phyloP scores from a whole-genome alignment of 2,329 filamentous ascomycete species.

The Ophiostoma sp. region DNA sequence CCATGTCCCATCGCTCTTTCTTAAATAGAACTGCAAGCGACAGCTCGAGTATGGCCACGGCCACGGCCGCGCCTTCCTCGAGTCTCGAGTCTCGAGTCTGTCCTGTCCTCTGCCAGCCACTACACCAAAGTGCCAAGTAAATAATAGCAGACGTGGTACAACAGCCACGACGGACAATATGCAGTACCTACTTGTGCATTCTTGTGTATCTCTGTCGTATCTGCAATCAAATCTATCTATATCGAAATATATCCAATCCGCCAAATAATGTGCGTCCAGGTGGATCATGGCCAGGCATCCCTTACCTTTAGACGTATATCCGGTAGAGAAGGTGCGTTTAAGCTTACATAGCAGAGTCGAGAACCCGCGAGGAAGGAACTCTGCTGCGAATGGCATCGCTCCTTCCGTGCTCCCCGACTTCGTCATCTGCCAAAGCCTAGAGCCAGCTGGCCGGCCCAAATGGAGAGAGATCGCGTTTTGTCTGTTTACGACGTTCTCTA shows the following conservation, averaged over 20 bases:
- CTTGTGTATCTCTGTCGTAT: background rate
- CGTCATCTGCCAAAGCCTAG: background rate
- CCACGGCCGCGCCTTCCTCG: conserved; percentile 15
- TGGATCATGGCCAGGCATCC: background rate
- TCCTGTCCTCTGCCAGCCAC: background rate
- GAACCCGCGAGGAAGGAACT: background rate
- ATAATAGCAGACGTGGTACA: background rate
- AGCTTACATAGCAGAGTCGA: background rate
- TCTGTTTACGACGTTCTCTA: conserved; percentile 12
- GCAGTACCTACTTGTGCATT: background rate
- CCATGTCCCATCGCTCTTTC: conserved; percentile 1
- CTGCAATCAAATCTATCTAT: background rate
- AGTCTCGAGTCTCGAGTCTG: background rate
- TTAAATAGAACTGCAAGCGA: no score
- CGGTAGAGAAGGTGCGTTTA: background rate
- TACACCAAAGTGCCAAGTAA: background rate
- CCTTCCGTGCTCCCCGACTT: background rate
- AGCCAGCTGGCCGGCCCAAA: background rate
- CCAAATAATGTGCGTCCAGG: background rate
- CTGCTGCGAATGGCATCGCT: background rate
- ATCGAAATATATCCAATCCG: background rate
- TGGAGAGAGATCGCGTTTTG: background rate
- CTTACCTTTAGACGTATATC: background rate
- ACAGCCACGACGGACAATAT: conserved; percentile 13
- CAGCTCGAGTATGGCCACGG: background rate